These are phyloP conservation scores for Syzygium jambos DNA, from an alignment of 345 rosid genomes.

Conservation along the genomic window DNA sequence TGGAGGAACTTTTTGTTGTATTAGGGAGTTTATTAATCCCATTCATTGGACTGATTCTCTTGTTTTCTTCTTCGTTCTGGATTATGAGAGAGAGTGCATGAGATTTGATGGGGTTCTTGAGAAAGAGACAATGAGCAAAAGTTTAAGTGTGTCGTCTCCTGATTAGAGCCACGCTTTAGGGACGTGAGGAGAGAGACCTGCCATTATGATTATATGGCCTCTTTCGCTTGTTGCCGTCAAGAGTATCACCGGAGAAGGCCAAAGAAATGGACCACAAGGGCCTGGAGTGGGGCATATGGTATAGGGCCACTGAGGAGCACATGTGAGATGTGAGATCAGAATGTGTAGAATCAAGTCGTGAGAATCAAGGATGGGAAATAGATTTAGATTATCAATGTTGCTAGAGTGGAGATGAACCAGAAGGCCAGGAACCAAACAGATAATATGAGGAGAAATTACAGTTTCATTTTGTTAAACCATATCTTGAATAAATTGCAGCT, in stretches of 20 bases:
- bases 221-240: neutral
- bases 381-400: neutral
- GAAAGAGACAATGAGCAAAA: neutral
- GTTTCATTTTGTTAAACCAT: neutral
- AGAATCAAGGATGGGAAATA: neutral
- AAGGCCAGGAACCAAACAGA: neutral
- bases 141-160: neutral
- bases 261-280: neutral
- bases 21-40: constrained; percentile 5
- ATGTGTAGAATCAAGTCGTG: neutral
- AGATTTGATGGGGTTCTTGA: neutral
- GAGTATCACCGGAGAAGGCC: neutral
- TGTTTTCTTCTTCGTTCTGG: constrained; percentile 12
- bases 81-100: neutral
- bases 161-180: neutral
- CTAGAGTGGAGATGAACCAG: neutral
- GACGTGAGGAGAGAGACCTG: neutral
- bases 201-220: neutral
- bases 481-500: neutral
- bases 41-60: constrained; percentile 6
- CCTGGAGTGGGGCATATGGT: neutral
- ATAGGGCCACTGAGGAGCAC: neutral
- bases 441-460: neutral
- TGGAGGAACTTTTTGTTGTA: constrained; percentile 11
- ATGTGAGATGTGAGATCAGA: neutral